phyloP scores from a whole-genome alignment of 495 filamentous ascomycete genomes.

The Neurospora terricola region DNA sequence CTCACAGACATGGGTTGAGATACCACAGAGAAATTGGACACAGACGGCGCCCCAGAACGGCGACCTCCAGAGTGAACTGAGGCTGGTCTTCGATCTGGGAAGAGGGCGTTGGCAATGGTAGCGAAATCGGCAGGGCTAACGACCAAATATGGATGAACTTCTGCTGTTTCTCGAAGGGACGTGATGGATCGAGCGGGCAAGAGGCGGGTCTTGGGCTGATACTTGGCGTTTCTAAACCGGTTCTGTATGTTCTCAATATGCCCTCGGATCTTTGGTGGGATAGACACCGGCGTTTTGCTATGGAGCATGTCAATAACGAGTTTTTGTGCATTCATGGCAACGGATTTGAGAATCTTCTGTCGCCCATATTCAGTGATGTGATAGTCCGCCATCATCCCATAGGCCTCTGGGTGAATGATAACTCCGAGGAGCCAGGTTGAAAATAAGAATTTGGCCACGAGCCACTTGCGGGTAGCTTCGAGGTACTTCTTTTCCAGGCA shows the following conservation, averaged over 20 bases:
- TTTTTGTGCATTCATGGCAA: constrained; percentile 67
- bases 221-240: constrained; percentile 46
- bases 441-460: constrained; percentile 88
- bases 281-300: constrained; percentile 51
- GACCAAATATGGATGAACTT: constrained; percentile 64
- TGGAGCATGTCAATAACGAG: constrained; percentile 53
- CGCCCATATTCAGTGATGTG: constrained; percentile 85
- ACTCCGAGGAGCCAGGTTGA: constrained; percentile 75
- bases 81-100: constrained; percentile 49
- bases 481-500: constrained; percentile 66
- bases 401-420: constrained; percentile 80
- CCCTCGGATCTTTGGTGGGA: constrained; percentile 53
- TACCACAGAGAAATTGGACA: constrained; percentile 49
- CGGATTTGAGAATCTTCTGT: constrained; percentile 76
- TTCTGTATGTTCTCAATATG: constrained; percentile 70
- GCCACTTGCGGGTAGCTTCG: constrained; percentile 61
- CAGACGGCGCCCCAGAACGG: constrained; percentile 55
- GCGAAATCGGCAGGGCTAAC: constrained; percentile 63
- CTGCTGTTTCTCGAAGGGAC: constrained; percentile 56
- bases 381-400: constrained; percentile 81
- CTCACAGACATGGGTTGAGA: constrained; percentile 38
- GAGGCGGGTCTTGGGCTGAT: constrained; percentile 46
- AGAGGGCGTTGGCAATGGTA: constrained; percentile 61
- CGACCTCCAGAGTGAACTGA: constrained; percentile 44
- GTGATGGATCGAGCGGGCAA: constrained; percentile 59